Base-by-base conservation (phyloP, 441 rosid genomes). In the Gossypium davidsonii region DNA sequence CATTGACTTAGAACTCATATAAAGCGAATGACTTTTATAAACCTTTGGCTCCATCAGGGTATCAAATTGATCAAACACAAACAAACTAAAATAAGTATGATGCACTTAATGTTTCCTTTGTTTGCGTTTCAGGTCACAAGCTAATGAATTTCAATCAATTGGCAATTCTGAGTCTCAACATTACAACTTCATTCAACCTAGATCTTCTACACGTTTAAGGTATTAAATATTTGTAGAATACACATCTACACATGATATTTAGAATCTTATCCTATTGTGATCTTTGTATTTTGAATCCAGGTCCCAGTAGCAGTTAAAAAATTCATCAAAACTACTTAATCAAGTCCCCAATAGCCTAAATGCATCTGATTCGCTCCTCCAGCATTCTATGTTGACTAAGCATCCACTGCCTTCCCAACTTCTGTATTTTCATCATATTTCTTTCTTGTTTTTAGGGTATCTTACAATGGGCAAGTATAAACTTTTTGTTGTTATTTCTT, bases 281-380 rank as follows among this genome's bases (percentile, higher is more conserved):
- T 56, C 14, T 20, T 42, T 49, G 18, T n/a, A 23, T 7, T 71
- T n/a, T 31, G 31, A 12, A 44, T 57, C 4, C 17, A 57, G 66
- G 25, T 37, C 56, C 7, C 10, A 18, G 15, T 15, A 14, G 1
- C 3, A 0, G 5, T 28, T 28, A 2, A 58, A 57, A 14, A 71
- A 71, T 77, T 63, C 26, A 21, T 51, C 26, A 34, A 52, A 44
- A 51, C 25, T 12, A n/a, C 15, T 57, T 8, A 42, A 67, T 44
- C 56, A 53, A 57, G 79, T 44, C 23, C 71, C 71, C 10, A 68
- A 28, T 28, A 72, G 11, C 46, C 28, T 34, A 3, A 77, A 77
- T 77, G 66, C 51, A 55, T 23, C 17, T 56, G 42, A 65, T 39
- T 39, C 66, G 0, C 74, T 31, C 14, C 48, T 9, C 59, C 59